Evolutionary conservation across 108 stramenopile species (phyloP).

Genomic region (Epithemia pelagica): DNA sequence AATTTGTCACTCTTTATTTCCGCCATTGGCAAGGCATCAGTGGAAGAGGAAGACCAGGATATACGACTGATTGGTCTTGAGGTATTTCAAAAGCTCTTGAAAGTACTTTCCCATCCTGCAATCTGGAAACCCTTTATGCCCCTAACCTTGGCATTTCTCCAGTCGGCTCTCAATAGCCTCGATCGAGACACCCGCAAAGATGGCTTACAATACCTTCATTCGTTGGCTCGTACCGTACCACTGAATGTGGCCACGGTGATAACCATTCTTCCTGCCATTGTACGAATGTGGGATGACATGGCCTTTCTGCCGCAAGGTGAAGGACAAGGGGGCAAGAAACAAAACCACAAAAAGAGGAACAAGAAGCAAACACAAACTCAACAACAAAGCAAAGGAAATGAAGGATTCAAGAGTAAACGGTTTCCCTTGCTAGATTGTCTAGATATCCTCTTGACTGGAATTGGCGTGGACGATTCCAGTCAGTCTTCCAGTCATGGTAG

Average conservation of each 20-base stretch:
- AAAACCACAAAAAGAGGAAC: background rate
- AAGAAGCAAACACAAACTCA: background rate
- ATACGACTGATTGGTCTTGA: conserved; percentile 44
- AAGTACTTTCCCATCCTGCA: conserved; percentile 11
- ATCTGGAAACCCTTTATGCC: conserved; percentile 50
- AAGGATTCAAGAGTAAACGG: background rate
- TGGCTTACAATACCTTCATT: conserved; percentile 40
- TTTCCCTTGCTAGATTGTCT: conserved; percentile 1
- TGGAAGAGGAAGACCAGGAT: conserved; percentile 67
- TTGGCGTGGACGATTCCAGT: background rate
- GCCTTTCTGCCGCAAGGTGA: background rate
- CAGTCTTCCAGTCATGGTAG: background rate
- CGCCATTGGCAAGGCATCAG: conserved; percentile 19
- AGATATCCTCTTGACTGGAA: background rate
- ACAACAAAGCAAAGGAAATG: background rate
- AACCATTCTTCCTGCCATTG: conserved; percentile 16
- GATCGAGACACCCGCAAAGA: conserved; percentile 52
- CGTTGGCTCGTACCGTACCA: conserved; percentile 35
- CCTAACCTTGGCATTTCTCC: conserved; percentile 51
- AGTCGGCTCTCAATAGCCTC: conserved; percentile 73
- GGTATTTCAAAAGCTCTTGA: conserved; percentile 40
- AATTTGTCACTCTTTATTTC: conserved; percentile 48
- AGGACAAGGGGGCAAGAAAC: no score
- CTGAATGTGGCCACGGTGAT: background rate
- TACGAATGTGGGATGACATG: conserved; percentile 11